Evolutionary conservation across 805 yeast species (phyloP).

Genomic region (Wickerhamiella vanderwaltii): DNA sequence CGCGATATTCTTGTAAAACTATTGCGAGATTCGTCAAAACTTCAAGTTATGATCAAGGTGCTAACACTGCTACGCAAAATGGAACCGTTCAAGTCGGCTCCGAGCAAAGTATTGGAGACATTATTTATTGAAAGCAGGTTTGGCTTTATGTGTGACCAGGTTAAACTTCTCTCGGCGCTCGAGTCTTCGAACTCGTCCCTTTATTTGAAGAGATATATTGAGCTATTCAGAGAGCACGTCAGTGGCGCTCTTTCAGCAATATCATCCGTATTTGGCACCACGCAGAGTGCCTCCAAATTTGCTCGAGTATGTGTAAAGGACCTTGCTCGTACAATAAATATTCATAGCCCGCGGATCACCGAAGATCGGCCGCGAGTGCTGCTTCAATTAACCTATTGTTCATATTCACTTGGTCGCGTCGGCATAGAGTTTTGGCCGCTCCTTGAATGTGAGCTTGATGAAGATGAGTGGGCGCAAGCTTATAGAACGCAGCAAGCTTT

Average conservation of each 20-base stretch:
- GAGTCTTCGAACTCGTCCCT: conserved; percentile 42
- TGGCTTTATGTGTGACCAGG: conserved; percentile 52
- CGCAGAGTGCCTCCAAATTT: conserved; percentile 24
- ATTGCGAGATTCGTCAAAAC: conserved; percentile 63
- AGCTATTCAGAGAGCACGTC: conserved; percentile 71
- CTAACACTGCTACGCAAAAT: conserved; percentile 63
- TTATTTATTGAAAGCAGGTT: conserved; percentile 57
- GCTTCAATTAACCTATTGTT: conserved; percentile 74
- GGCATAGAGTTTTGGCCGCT: conserved; percentile 55
- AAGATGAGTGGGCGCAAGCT: conserved; percentile 34
- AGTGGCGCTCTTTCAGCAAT: conserved; percentile 60
- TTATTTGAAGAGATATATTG: conserved; percentile 67
- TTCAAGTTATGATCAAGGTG: conserved; percentile 66
- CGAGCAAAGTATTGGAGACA: conserved; percentile 32
- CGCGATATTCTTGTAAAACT: conserved; percentile 54
- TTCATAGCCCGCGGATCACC: conserved; percentile 23
- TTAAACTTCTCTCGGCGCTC: conserved; percentile 46
- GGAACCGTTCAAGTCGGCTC: conserved; percentile 24
- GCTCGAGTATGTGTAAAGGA: conserved; percentile 20
- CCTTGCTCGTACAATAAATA: conserved; percentile 19
- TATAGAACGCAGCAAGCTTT: conserved; percentile 33
- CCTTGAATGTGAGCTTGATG: conserved; percentile 21
- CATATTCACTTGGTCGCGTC: conserved; percentile 66
- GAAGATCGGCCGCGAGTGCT: conserved; percentile 47
- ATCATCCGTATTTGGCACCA: conserved; percentile 45